Conservation (phyloP, 495 filamentous ascomycete species). For the Polyplosphaeria fusca region DNA sequence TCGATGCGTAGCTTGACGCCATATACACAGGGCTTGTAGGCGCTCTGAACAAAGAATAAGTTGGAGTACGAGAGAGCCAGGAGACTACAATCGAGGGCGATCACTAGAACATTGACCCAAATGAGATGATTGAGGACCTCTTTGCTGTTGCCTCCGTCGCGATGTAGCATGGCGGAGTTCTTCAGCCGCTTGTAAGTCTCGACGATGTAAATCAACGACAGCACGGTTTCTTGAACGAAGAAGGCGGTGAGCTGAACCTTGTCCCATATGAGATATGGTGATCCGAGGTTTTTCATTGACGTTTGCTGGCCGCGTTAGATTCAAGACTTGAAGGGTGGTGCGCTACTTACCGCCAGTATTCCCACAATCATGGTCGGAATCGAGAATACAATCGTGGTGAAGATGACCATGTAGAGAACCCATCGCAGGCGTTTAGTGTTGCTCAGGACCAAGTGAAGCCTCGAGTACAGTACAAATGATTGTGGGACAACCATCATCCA, state of each 20-base stretch:
- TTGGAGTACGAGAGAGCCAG: constrained; percentile 19
- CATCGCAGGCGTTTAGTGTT: constrained; percentile 2
- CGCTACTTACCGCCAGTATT: constrained; percentile 15
- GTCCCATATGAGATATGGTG: constrained; percentile 16
- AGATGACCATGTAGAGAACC: constrained; percentile 30
- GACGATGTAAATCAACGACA: constrained; percentile 17
- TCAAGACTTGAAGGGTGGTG: background rate
- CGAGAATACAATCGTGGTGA: constrained; percentile 16
- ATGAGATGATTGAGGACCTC: constrained; percentile 39
- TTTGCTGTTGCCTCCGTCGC: constrained; percentile 25
- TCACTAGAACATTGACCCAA: constrained; percentile 27
- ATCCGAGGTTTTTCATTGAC: constrained; percentile 3
- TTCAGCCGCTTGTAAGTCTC: constrained; percentile 23
- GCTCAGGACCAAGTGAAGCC: constrained; percentile 24
- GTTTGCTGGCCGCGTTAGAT: constrained; percentile 5
- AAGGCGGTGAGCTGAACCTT: constrained; percentile 22
- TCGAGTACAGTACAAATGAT: constrained; percentile 32
- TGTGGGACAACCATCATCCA: constrained; percentile 29
- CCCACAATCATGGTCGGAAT: constrained; percentile 14
- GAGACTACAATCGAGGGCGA: constrained; percentile 24
- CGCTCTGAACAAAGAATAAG: constrained; percentile 19
- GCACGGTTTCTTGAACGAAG: constrained; percentile 24
- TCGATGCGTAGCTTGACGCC: constrained; percentile 32
- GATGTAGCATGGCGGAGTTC: constrained; percentile 30
- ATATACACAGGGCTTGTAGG: constrained; percentile 30